A percentile compares a stretch with the other conserved stretches of the same genome.
phyloP scores from a whole-genome alignment of 2,329 filamentous ascomycete genomes.

The Zarea fungicola region DNA sequence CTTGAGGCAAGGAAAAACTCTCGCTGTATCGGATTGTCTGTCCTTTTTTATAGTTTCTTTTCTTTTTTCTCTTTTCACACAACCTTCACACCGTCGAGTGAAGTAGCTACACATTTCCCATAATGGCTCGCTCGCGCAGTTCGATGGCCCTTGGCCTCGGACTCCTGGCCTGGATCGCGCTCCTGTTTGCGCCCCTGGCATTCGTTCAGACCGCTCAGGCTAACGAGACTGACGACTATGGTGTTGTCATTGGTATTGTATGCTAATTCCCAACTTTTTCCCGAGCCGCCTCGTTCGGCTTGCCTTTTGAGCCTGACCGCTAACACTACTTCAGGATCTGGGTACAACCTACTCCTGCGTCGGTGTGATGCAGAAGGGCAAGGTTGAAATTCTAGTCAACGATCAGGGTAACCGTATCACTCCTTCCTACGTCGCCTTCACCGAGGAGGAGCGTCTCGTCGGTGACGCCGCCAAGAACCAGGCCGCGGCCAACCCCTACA shows the following conservation, averaged over 20 bases:
- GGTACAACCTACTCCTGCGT: conserved; percentile 88
- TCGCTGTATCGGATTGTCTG: conserved; percentile 24
- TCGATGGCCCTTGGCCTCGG: conserved; percentile 76
- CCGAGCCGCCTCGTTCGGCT: no score
- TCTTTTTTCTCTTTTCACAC: conserved; percentile 16
- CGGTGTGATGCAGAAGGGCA: conserved; percentile 92
- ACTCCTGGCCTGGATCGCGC: conserved; percentile 84
- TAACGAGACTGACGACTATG: conserved; percentile 71
- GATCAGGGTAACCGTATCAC: conserved; percentile 97
- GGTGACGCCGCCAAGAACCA: conserved; percentile 98
- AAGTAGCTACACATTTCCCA: conserved; percentile 20
- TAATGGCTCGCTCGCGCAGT: conserved; percentile 57
- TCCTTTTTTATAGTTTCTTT: conserved; percentile 18
- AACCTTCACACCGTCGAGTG: conserved; percentile 13
- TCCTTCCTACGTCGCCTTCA: conserved; percentile 92
- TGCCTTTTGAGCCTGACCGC: neutral
- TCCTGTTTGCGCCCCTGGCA: conserved; percentile 82
- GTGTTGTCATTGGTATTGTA: conserved; percentile 89
- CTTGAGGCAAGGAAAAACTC: conserved; percentile 24
- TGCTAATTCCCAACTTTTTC: conserved; percentile 28
- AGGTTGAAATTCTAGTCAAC: conserved; percentile 93
- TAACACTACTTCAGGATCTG: conserved; percentile 52
- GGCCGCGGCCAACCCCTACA: conserved; percentile 70
- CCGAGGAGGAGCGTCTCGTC: conserved; percentile 92
- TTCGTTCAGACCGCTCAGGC: conserved; percentile 73